phyloP scores from a whole-genome alignment of 2,329 filamentous ascomycete species.

The Alternaria brassicicola region DNA sequence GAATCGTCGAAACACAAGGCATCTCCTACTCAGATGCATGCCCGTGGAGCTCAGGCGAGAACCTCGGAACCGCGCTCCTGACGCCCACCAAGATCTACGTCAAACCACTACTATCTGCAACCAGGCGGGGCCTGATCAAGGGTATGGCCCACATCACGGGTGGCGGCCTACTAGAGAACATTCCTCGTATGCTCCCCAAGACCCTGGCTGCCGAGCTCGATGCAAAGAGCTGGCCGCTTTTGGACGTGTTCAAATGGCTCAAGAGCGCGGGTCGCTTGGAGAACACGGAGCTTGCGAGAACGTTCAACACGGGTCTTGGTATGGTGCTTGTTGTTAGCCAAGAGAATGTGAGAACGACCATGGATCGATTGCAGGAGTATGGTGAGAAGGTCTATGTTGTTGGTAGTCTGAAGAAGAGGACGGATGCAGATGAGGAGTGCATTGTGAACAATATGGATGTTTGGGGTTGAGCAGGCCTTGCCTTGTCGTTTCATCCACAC shows the following conservation, averaged over 20 bases:
- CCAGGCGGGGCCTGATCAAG: conserved; percentile 71
- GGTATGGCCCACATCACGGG: conserved; percentile 97
- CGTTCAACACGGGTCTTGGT: conserved; percentile 93
- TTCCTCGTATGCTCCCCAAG: conserved; percentile 87
- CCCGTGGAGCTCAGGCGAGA: conserved; percentile 72
- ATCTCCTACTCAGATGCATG: conserved; percentile 73
- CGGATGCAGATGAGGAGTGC: conserved; percentile 58
- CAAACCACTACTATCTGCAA: conserved; percentile 72
- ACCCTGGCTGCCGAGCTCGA: conserved; percentile 82
- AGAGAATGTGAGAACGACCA: conserved; percentile 66
- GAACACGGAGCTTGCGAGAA: conserved; percentile 81
- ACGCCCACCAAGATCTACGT: conserved; percentile 96
- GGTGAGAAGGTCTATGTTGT: conserved; percentile 81
- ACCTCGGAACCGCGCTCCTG: conserved; percentile 77
- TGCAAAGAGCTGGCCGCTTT: conserved; percentile 74
- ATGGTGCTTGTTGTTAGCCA: conserved; percentile 86
- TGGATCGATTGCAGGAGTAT: conserved; percentile 64
- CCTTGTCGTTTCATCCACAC: neutral
- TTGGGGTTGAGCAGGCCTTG: conserved; percentile 45
- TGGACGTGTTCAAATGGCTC: conserved; percentile 85
- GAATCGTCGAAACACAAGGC: conserved; percentile 76
- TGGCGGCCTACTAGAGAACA: conserved; percentile 89
- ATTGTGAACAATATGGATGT: conserved; percentile 65
- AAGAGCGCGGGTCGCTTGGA: conserved; percentile 74
- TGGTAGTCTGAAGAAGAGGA: conserved; percentile 70